Conservation (phyloP, 495 filamentous ascomycete species). For the Trichoderma asperelloides region DNA sequence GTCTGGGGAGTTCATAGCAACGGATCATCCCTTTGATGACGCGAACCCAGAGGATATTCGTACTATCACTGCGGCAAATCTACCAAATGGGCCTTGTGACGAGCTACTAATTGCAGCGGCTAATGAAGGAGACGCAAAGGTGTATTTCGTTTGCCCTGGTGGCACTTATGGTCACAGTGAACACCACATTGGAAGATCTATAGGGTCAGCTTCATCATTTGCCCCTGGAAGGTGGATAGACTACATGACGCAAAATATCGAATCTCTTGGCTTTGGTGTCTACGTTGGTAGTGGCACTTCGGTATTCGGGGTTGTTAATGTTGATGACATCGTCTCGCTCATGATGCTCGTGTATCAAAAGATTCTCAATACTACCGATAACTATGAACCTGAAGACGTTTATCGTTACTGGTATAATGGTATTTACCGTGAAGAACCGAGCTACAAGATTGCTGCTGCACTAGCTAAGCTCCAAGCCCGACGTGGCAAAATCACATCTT, state of each 20-base stretch:
- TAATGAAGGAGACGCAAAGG: neutral
- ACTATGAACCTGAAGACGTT: neutral
- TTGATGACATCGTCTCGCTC: neutral
- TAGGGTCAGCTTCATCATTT: neutral
- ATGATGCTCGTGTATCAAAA: neutral
- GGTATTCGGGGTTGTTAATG: neutral
- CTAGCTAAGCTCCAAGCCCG: neutral
- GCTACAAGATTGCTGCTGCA: neutral
- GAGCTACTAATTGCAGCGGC: neutral
- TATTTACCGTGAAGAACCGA: neutral
- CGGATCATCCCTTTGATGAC: neutral
- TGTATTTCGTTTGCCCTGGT: neutral
- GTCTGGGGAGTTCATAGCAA: neutral
- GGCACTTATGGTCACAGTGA: neutral
- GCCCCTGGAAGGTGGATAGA: neutral
- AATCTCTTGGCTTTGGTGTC: neutral
- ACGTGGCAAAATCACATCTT: neutral
- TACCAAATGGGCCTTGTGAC: neutral
- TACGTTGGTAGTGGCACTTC: neutral
- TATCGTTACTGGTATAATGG: neutral
- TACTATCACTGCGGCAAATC: neutral
- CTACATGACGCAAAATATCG: neutral
- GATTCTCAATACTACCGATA: neutral
- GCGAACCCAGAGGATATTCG: neutral
- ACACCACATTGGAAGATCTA: neutral